Evolutionary conservation across 345 rosid species (phyloP), one percentile per base, ranked within the genome.

Genomic region (Acer campestre): DNA sequence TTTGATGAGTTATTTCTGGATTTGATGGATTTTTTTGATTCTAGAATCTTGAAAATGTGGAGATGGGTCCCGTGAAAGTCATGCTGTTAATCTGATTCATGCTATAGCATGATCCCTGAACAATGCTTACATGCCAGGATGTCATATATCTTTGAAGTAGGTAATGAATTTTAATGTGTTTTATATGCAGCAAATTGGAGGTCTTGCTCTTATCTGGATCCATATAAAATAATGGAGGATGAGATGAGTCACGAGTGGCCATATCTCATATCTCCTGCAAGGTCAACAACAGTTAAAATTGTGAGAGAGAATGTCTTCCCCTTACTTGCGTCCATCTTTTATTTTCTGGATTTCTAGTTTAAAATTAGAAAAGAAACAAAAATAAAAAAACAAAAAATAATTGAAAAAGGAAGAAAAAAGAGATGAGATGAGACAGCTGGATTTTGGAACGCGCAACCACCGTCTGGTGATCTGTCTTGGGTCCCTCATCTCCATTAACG

Each of bases 401-500:
- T 35, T 3, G 5, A 35, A 68, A 62, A 62, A 29, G 23, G 7
- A 20, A 42, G 40, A 72, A 44, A 12, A 0, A n/a, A 8, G 7
- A 40, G 76, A 14, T 31, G 35, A 3, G 35, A 3, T 31, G 35
- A 31, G 67, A 79, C 85, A 86, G 90, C 87, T 88, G 87, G 88
- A 75, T 73, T 65, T 51, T 31, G 70, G 75, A 72, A 82, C 90
- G 86, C 85, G 89, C 75, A 84, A 70, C 65, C 92, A 88, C 89
- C 93, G 92, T 81, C 88, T 61, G 8, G 80, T 82, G 89, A 88
- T 86, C 89, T 85, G 92, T 83, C 78, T 9, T 23, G 76, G 86
- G 85, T n/a, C 79, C 89, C 84, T 59, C 77, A 22, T 55, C 9
- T 55, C 76, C 80, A 74, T 75, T 81, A 88, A 84, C 86, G 88